Evolutionary conservation across 495 filamentous ascomycete genomes (phyloP).

Genomic region (Cercophora samala): DNA sequence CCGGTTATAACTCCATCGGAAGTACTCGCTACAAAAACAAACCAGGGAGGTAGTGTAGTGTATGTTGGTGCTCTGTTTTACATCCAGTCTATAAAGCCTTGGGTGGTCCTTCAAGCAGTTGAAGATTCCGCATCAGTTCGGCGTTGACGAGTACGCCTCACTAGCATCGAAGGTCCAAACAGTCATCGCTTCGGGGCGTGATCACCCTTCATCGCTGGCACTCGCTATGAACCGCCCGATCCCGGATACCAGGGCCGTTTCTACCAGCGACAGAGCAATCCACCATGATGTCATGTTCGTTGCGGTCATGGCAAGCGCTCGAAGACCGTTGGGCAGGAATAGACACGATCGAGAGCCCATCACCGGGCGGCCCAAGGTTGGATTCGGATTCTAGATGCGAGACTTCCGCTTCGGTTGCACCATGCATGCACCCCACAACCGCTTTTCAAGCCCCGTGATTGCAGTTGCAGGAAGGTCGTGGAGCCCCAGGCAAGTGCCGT

Average conservation of each 20-base stretch:
- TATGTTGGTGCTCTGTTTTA: too few relatives aligned
- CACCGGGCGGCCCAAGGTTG: neutral
- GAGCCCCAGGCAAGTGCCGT: slow-evolving; percentile 16
- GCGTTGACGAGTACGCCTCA: too few relatives aligned
- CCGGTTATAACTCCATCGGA: too few relatives aligned
- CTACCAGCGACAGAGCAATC: neutral
- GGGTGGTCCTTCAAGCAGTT: too few relatives aligned
- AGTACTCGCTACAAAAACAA: too few relatives aligned
- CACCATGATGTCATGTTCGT: neutral
- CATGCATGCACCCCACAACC: slow-evolving; percentile 23
- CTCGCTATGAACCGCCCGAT: neutral
- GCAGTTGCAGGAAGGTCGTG: slow-evolving; percentile 1
- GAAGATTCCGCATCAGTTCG: too few relatives aligned
- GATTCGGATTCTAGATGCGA: slow-evolving; percentile 4
- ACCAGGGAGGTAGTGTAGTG: too few relatives aligned
- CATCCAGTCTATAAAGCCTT: too few relatives aligned
- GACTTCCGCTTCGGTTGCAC: slow-evolving; percentile 6
- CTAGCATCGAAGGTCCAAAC: too few relatives aligned
- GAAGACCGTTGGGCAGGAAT: neutral
- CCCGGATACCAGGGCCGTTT: neutral
- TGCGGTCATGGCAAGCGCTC: neutral
- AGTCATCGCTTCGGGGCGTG: neutral
- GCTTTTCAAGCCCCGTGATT: neutral
- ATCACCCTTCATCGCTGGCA: neutral
- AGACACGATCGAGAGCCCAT: neutral